Evolutionary conservation across 73 alveolate species (phyloP), one percentile per base, ranked within the genome.

Genomic region (Uronychia binucleata): DNA sequence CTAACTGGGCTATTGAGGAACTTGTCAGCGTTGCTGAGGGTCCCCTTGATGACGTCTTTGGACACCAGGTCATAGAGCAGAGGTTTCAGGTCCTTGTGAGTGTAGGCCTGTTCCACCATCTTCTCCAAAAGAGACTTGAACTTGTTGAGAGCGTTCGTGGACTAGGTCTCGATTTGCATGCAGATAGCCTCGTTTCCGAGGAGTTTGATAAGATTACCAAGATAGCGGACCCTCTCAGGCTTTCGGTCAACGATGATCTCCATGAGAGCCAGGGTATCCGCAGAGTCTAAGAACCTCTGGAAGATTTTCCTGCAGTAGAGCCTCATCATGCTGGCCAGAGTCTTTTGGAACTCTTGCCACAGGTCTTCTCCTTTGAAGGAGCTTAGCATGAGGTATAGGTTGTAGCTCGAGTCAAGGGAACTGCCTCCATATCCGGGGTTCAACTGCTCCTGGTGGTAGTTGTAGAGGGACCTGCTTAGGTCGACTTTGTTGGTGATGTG

Each of bases 41-140:
- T 29, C 28, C 76, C 90, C 25, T 88, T 77, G 34, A 88, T 85
- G 26, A 88, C 59, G 0, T 82, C 94, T 31, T 88, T 88, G 35
- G 31, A 5, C 1, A 88, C 28, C 0, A 88, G 79, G 1, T 82
- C 79, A 14, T 27, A 32, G 34, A 88, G 84, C 31, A 88, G 35
- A 0, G 94, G 90, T 11, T 33, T 81, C 60, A 88, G 79, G 14
- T 88, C 85, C 1, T 30, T 31, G 76, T 78, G 31, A 13, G 74
- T 14, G 27, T 33, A 5, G 33, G 75, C 31, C 5, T 57, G 25
- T 78, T 78, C 34, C 28, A 78, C 35, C 5, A 78, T 78, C 25
- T 34, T 78, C 19, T n/a, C 76, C 1, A 78, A 8, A 28, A 78
- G 31, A 25, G 31, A 29, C 32, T 33, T 78, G 75, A 78, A 31